A percentile compares a stretch with the other conserved stretches of the same genome.
Conservation (phyloP, 306 rosid species). For the Medicago truncatula region DNA sequence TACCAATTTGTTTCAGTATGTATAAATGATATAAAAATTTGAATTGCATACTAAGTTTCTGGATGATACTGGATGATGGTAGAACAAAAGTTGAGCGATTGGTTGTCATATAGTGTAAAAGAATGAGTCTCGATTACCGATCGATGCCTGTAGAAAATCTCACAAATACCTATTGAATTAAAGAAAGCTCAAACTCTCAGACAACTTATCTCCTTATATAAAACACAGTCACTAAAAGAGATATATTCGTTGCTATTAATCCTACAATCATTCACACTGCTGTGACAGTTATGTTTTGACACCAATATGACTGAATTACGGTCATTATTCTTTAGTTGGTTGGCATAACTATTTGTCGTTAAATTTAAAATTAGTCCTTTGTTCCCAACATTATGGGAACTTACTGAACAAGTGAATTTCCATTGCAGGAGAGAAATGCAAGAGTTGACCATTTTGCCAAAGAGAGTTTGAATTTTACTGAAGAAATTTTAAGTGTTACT, state of each 20-base stretch:
- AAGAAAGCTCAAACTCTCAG: background rate
- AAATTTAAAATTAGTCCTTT: conserved; percentile 18
- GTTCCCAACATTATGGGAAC: conserved; percentile 19
- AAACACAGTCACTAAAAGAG: background rate
- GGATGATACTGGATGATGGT: conserved; percentile 27
- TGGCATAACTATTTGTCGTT: conserved; percentile 9
- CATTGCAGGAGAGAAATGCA: conserved; percentile 75
- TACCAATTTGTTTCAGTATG: background rate
- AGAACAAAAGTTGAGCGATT: background rate
- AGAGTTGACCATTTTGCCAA: conserved; percentile 63
- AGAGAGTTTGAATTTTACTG: conserved; percentile 80
- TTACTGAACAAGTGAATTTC: conserved; percentile 31
- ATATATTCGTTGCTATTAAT: conserved; percentile 7
- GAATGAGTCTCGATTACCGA: background rate
- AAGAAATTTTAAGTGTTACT: conserved; percentile 76
- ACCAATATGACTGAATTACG: conserved; percentile 14
- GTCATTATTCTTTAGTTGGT: conserved; percentile 12
- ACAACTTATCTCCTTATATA: conserved; percentile 3
- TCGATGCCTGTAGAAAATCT: conserved; percentile 25
- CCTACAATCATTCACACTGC: conserved; percentile 8
- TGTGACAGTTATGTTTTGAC: conserved; percentile 9
- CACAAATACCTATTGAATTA: conserved; percentile 27
- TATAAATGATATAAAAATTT: background rate
- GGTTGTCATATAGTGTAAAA: conserved; percentile 6
- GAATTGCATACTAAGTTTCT: conserved; percentile 16